Conservation (phyloP, 2,329 filamentous ascomycete genomes). For the Magnaporthiopsis poae region DNA sequence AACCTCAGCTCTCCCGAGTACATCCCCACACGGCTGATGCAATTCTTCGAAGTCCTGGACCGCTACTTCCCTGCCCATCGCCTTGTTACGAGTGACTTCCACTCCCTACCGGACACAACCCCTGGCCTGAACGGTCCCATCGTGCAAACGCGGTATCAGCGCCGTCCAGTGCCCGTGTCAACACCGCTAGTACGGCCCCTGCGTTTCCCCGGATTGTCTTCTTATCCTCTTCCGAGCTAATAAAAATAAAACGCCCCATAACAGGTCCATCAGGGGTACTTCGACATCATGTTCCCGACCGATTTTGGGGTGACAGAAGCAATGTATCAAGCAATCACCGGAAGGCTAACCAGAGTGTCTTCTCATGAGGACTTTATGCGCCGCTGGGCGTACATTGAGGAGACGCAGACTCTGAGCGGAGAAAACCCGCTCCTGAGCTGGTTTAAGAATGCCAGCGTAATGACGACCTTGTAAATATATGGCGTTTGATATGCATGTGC, state of each 20-base stretch:
- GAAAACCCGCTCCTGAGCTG: constrained; percentile 88
- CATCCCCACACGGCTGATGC: constrained; percentile 86
- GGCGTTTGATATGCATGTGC: background rate
- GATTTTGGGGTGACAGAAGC: constrained; percentile 86
- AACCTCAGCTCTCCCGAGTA: constrained; percentile 82
- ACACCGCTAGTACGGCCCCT: constrained; percentile 69
- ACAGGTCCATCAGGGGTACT: constrained; percentile 94
- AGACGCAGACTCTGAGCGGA: constrained; percentile 77
- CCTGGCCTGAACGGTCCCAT: constrained; percentile 84
- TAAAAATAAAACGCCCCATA: background rate
- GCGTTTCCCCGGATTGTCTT: background rate
- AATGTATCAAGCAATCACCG: constrained; percentile 85
- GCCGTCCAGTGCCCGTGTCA: constrained; percentile 76
- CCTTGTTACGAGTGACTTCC: constrained; percentile 83
- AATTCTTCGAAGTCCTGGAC: constrained; percentile 88
- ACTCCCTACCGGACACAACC: constrained; percentile 71
- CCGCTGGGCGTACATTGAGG: constrained; percentile 80
- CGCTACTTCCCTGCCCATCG: constrained; percentile 83
- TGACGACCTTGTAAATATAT: constrained; percentile 63
- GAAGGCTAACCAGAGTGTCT: constrained; percentile 75
- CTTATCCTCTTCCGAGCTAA: background rate
- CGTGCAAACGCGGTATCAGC: constrained; percentile 85
- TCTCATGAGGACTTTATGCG: constrained; percentile 85
- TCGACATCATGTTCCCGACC: constrained; percentile 96
- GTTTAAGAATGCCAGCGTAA: constrained; percentile 90